Conservation (phyloP, 352 stramenopile species). For the Blastocystis sp. region DNA sequence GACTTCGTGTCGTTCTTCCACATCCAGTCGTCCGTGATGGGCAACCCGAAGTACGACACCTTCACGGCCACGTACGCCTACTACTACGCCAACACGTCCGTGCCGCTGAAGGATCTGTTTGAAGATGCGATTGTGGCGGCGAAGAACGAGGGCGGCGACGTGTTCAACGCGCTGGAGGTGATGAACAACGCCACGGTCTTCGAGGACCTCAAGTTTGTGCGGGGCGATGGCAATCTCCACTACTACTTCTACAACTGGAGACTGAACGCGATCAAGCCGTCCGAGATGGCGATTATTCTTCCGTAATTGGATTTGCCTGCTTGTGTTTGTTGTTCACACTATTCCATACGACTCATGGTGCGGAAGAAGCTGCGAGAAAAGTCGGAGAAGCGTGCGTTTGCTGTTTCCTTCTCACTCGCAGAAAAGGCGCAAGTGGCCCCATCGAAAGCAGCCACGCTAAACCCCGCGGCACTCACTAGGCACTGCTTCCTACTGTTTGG, state of each 20-base stretch:
- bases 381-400: constrained; percentile 13
- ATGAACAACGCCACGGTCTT: constrained; percentile 85
- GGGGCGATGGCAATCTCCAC: constrained; percentile 85
- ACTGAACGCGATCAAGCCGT: constrained; percentile 78
- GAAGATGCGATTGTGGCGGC: constrained; percentile 82
- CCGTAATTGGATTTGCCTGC: constrained; percentile 73
- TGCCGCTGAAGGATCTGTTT: constrained; percentile 78
- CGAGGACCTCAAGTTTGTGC: constrained; percentile 84
- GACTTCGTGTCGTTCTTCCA: constrained; percentile 96
- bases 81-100: constrained; percentile 86
- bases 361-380: constrained; percentile 64
- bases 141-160: constrained; percentile 78
- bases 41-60: constrained; percentile 87
- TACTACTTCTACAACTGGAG: constrained; percentile 93
- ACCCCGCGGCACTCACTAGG: constrained; percentile 5
- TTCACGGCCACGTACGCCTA: constrained; percentile 97
- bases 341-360: constrained; percentile 3
- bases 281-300: constrained; percentile 84
- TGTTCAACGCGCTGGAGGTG: constrained; percentile 88
- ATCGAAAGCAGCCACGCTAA: background rate
- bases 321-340: background rate
- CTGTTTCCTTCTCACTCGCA: background rate
- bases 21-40: constrained; percentile 90
- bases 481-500: background rate
- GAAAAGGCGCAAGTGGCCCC: background rate